Base-by-base conservation (phyloP, 2,329 filamentous ascomycete species). In the Sclerotinia subarctica region DNA sequence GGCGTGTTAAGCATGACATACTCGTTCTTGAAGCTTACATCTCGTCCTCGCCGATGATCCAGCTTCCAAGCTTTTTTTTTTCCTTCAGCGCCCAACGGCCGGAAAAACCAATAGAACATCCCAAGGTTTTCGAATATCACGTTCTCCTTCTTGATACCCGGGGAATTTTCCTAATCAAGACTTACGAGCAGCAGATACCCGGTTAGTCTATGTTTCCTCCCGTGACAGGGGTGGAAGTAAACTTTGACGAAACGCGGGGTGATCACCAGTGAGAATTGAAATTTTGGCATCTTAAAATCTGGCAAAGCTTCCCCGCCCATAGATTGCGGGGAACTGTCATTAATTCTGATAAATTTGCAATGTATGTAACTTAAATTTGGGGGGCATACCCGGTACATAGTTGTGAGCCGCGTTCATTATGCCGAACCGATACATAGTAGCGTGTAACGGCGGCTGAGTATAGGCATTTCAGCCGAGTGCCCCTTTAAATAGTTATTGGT, bases 171-270 rank as follows among this genome's bases (percentile, higher is more conserved):
- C 64, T 59, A 49, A 59, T 66, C 8, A 38, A 49, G 54, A 57
- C 53, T 59, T 51, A 66, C 64, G 64, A 66, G 64, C 64, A 59
- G 64, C 53, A 59, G 44, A 47, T 51, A 51, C 64, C 53, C 54
- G 21, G 64, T 38, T 29, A 19, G 35, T 53, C 15, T 58, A 38
- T 59, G 11, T 58, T 66, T 15, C 54, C 19, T 51, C 42, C 64
- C 64, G 64, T 38, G 44, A 42, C 53, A 60, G 32, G 47, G 64
- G 24, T 49, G 51, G 24, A 44, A n/a, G 24, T 17, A 51, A 24
- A 24, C 15, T 62, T 62, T 51, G 29, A 29, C 53, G 53, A 38
- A 66, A 59, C 32, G 64, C 53, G 64, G 64, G 64, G 64, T 60
- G 64, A 52, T 58, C 10, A 49, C 29, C 38, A 59, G 29, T 24